Evolutionary conservation across 2,329 filamentous ascomycete genomes (phyloP).

Genomic region (Talaromyces atroroseus): DNA sequence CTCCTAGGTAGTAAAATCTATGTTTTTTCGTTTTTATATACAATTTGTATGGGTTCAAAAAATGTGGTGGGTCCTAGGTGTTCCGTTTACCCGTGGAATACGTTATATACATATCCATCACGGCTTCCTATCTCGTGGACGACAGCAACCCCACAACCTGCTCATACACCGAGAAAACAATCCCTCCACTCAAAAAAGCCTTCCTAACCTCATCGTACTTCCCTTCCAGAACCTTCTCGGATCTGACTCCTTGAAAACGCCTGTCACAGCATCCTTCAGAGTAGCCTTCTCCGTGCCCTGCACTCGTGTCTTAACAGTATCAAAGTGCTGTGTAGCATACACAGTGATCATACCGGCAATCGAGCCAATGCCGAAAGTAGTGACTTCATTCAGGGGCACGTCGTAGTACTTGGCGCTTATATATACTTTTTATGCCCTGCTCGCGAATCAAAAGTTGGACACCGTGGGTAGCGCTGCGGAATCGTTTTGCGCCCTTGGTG

Average conservation of each 20-base stretch:
- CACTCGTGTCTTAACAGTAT: conserved; percentile 53
- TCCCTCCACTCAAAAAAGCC: conserved; percentile 63
- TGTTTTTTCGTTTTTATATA: background rate
- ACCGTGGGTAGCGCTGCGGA: conserved; percentile 49
- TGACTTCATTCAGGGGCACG: conserved; percentile 46
- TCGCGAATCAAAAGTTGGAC: conserved; percentile 46
- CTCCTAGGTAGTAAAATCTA: background rate
- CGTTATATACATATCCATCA: background rate
- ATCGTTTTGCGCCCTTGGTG: conserved; percentile 46
- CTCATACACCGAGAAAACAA: conserved; percentile 60
- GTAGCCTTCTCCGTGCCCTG: conserved; percentile 56
- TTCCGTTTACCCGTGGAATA: too few relatives aligned
- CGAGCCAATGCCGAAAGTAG: conserved; percentile 59
- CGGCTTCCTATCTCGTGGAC: conserved; percentile 21
- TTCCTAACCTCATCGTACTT: conserved; percentile 61
- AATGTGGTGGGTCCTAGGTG: too few relatives aligned
- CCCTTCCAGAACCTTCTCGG: conserved; percentile 61
- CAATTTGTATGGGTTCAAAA: too few relatives aligned
- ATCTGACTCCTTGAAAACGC: conserved; percentile 53
- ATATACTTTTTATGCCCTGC: conserved; percentile 52
- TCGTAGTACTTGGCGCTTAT: conserved; percentile 46
- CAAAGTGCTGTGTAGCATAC: conserved; percentile 41
- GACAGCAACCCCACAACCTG: conserved; percentile 48
- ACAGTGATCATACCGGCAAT: conserved; percentile 55
- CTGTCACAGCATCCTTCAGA: conserved; percentile 52